phyloP scores from a whole-genome alignment of 1,139 yeast species.

The Saccharomyces hybrid region DNA sequence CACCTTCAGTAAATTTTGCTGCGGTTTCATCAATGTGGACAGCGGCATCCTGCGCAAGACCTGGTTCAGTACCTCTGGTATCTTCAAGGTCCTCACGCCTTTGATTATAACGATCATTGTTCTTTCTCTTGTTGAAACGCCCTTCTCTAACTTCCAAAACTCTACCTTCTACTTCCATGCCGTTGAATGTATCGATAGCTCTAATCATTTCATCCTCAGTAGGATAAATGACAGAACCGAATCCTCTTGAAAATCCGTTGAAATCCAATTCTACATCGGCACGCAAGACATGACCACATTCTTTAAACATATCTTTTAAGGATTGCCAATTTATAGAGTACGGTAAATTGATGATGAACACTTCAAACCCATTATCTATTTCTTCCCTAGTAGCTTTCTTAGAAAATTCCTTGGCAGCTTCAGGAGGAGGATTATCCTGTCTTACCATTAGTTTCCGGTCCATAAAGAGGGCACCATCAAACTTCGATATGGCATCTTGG shows the following conservation, averaged over 20 bases:
- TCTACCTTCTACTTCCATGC: constrained; percentile 65
- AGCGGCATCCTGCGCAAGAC: constrained; percentile 7
- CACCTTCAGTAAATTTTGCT: constrained; percentile 18
- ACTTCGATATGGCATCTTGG: constrained; percentile 56
- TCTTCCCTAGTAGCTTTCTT: constrained; percentile 15
- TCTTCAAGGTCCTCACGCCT: constrained; percentile 15
- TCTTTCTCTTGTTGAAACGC: constrained; percentile 26
- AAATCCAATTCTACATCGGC: constrained; percentile 70
- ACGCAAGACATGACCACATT: constrained; percentile 65
- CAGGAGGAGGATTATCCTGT: constrained; percentile 73
- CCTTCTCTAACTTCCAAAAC: constrained; percentile 65
- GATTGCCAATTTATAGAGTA: constrained; percentile 77
- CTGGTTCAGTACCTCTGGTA: constrained; percentile 14
- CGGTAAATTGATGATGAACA: constrained; percentile 78
- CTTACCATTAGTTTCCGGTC: constrained; percentile 83
- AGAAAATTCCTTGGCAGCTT: constrained; percentile 15
- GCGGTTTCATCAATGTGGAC: constrained; percentile 7
- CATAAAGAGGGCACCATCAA: constrained; percentile 53
- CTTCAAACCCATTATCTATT: constrained; percentile 46
- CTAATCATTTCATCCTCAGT: constrained; percentile 52
- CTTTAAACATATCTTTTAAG: constrained; percentile 74
- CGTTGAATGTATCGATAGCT: constrained; percentile 58
- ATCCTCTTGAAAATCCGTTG: constrained; percentile 77
- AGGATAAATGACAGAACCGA: constrained; percentile 65
- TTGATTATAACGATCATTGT: constrained; percentile 1